These are phyloP conservation scores for Aureobasidium sp. DNA, from an alignment of 2,329 filamentous ascomycete genomes.

Conservation along the genomic window DNA sequence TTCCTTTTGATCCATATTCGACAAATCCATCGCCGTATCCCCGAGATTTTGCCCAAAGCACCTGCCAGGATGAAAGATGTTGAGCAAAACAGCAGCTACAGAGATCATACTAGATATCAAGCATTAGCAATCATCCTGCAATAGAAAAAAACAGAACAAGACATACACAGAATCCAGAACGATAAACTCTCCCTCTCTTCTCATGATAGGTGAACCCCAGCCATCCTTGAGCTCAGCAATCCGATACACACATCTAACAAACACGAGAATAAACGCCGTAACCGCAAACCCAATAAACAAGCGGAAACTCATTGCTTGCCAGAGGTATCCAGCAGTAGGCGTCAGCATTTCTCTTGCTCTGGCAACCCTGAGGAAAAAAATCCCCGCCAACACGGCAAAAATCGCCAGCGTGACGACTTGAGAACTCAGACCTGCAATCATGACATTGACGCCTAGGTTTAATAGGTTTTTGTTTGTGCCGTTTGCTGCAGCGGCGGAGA, in stretches of 20 bases:
- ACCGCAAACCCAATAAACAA: conserved; percentile 24
- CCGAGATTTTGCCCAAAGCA: conserved; percentile 21
- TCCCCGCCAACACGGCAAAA: conserved; percentile 38
- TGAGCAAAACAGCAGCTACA: conserved; percentile 25
- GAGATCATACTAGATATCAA: not conserved
- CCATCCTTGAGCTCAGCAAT: conserved; percentile 25
- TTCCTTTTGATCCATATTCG: not conserved
- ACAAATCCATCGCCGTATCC: not conserved
- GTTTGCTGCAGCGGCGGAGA: conserved; percentile 45
- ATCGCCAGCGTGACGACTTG: conserved; percentile 49
- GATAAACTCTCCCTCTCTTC: conserved; percentile 20
- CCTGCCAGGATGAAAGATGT: conserved; percentile 28
- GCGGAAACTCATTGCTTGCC: conserved; percentile 21
- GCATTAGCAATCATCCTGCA: not conserved
- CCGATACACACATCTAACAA: conserved; percentile 26
- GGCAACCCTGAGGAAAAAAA: conserved; percentile 26
- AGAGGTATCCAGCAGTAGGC: not conserved
- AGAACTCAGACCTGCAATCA: conserved; percentile 51
- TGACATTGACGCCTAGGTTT: conserved; percentile 47
- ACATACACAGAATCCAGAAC: conserved; percentile 20
- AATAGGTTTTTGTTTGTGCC: conserved; percentile 30
- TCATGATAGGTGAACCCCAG: conserved; percentile 18
- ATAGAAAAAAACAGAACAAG: not conserved
- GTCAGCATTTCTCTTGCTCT: not conserved
- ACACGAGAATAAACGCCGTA: conserved; percentile 23